Base-by-base conservation (phyloP, 1,284 basidiomycete species). In the Papiliotrema nemorosa region DNA sequence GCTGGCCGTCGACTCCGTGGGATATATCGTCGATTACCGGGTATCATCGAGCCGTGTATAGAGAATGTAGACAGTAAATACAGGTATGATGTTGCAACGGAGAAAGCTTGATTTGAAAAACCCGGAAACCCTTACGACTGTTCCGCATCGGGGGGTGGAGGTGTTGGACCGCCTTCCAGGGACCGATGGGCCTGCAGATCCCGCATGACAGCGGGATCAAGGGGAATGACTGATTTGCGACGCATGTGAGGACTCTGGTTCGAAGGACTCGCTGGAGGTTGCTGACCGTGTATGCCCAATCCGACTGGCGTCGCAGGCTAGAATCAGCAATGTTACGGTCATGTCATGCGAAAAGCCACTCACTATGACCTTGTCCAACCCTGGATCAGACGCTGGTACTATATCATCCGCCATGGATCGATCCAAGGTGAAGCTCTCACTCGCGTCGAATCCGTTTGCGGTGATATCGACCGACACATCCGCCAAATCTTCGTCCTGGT, bases 301-400 rank as follows among this genome's bases (percentile, higher is more conserved):
- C 53, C 54, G 18, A 66, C 57, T 42, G 60, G 59, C 45, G 50
- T 44, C 20, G 55, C 36, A 10, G 63, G 58, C 57, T 38, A 20
- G 5, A n/a, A 20, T n/a, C n/a, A n/a, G n/a, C n/a, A n/a, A n/a
- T n/a, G n/a, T n/a, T 13, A 34, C 16, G 16, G 16, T 4, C 6
- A 22, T 10, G 18, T 16, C 18, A 18, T 21, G 26, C 34, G 22
- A 4, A 20, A 42, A 34, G 33, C 25, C 34, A 35, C 66, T 66
- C 53, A 71, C 70, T 45, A 83, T 54, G 81, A 66, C 57, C 50
- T 58, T 52, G 34, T 90, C 88, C 58, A 90, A 74, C 45, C 86
- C 88, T 49, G 88, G 88, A 75, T 92, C 89, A 40, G 90, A 89
- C 79, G 87, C 85, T 22, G 90, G 90, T 29, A 92, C 87, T 52